These are phyloP conservation scores for Cicer pinnatifidum DNA, from an alignment of 306 rosid species.

Conservation along the genomic window DNA sequence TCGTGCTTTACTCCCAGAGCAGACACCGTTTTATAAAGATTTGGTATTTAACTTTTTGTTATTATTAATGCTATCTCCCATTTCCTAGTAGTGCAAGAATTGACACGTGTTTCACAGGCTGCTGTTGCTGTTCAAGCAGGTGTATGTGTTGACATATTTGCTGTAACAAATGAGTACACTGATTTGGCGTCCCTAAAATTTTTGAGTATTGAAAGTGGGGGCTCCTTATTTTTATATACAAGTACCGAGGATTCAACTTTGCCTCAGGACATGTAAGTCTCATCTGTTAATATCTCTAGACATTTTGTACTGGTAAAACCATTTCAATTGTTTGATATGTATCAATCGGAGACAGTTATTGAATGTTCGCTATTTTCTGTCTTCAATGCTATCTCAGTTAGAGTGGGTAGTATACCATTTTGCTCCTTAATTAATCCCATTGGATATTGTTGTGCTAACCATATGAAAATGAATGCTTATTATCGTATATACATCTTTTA, in stretches of 20 bases:
- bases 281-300: constrained; percentile 27
- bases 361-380: constrained; percentile 11
- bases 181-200: constrained; percentile 95
- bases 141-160: constrained; percentile 94
- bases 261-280: constrained; percentile 95
- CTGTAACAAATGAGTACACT: constrained; percentile 95
- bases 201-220: constrained; percentile 92
- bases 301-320: constrained; percentile 38
- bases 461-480: constrained; percentile 37
- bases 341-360: constrained; percentile 35
- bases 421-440: constrained; percentile 28
- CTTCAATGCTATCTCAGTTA: constrained; percentile 32
- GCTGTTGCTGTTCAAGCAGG: constrained; percentile 98
- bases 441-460: constrained; percentile 17
- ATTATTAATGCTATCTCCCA: constrained; percentile 27
- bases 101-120: constrained; percentile 72
- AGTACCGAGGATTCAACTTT: constrained; percentile 91
- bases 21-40: constrained; percentile 92
- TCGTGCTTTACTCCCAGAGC: constrained; percentile 95
- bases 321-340: constrained; percentile 37
- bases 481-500: constrained; percentile 1
- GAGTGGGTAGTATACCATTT: constrained; percentile 32
- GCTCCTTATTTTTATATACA: constrained; percentile 78
- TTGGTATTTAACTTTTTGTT: constrained; percentile 58
- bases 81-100: constrained; percentile 47